Conservation (phyloP, 139 green algal genomes). For the Dunaliella primolecta region DNA sequence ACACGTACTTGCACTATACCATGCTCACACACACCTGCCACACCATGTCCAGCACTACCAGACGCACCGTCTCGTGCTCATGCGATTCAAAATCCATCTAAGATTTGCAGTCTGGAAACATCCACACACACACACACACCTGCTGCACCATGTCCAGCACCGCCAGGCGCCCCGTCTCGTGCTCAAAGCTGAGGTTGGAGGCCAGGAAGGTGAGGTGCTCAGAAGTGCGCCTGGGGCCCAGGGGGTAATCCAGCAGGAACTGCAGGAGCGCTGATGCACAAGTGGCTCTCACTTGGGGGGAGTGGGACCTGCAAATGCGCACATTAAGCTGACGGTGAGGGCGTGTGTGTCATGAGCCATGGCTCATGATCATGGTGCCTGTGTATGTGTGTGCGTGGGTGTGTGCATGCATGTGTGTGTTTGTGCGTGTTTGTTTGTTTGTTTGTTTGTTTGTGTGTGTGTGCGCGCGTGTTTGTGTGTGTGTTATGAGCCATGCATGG, state of each 20-base stretch:
- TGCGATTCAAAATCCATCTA: too few relatives aligned
- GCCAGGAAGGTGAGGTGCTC: constrained; percentile 41
- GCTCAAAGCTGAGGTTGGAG: constrained; percentile 63
- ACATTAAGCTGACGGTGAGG: too few relatives aligned
- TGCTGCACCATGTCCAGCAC: constrained; percentile 74
- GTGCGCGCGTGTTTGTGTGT: too few relatives aligned
- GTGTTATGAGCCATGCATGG: too few relatives aligned
- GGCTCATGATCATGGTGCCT: too few relatives aligned
- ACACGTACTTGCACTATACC: too few relatives aligned
- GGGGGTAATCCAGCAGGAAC: constrained; percentile 93
- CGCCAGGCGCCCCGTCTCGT: constrained; percentile 63
- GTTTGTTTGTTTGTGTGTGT: too few relatives aligned
- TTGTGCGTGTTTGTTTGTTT: too few relatives aligned
- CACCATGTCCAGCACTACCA: constrained; percentile 73
- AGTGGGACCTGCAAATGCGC: constrained; percentile 30
- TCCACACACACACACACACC: constrained; percentile 20
- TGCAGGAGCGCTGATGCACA: constrained; percentile 71
- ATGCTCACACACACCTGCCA: constrained; percentile 39
- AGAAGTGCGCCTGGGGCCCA: constrained; percentile 43
- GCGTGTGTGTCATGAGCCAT: too few relatives aligned
- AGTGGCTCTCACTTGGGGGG: constrained; percentile 48
- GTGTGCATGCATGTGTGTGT: too few relatives aligned
- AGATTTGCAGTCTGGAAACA: too few relatives aligned
- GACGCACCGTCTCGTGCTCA: constrained; percentile 72
- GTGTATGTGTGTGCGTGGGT: too few relatives aligned